A percentile compares a stretch with the other conserved stretches of the same genome.
Evolutionary conservation across 1,139 yeast species (phyloP).

Genomic region (Saccharomyces uvarum): DNA sequence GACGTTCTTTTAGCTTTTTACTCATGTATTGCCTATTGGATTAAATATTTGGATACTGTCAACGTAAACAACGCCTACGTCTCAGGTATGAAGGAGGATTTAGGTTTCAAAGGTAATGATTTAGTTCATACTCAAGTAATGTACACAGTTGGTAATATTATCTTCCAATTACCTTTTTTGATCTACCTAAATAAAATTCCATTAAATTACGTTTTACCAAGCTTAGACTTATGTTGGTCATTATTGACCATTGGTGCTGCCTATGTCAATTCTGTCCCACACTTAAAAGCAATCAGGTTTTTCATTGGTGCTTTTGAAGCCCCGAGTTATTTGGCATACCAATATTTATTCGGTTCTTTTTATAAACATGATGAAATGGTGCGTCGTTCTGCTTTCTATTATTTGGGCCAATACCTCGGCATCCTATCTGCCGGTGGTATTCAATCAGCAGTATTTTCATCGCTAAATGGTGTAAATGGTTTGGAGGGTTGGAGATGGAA

Average conservation of each 20-base stretch:
- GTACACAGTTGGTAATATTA: constrained; percentile 50
- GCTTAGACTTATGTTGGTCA: constrained; percentile 59
- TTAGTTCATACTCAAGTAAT: constrained; percentile 50
- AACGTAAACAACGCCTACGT: constrained; percentile 54
- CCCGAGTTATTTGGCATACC: constrained; percentile 52
- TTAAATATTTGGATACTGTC: constrained; percentile 52
- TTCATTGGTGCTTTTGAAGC: constrained; percentile 61
- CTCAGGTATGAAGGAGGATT: constrained; percentile 37
- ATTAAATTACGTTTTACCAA: constrained; percentile 46
- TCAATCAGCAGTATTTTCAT: constrained; percentile 50
- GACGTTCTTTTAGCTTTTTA: constrained; percentile 52
- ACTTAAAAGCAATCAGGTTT: constrained; percentile 51
- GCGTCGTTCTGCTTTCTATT: constrained; percentile 54
- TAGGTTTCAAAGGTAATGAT: constrained; percentile 51
- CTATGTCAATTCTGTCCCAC: constrained; percentile 40
- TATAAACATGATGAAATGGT: constrained; percentile 52
- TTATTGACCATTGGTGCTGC: constrained; percentile 51
- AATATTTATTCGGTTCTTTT: constrained; percentile 56
- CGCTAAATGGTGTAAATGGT: constrained; percentile 42
- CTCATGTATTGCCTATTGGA: constrained; percentile 58
- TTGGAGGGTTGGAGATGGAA: constrained; percentile 68
- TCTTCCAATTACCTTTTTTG: constrained; percentile 45
- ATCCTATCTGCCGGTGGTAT: constrained; percentile 55
- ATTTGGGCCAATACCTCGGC: constrained; percentile 55
- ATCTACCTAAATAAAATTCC: constrained; percentile 40